These are phyloP conservation scores for Ganoderma multipileum DNA, from an alignment of 1,284 basidiomycete genomes.

Conservation along the genomic window DNA sequence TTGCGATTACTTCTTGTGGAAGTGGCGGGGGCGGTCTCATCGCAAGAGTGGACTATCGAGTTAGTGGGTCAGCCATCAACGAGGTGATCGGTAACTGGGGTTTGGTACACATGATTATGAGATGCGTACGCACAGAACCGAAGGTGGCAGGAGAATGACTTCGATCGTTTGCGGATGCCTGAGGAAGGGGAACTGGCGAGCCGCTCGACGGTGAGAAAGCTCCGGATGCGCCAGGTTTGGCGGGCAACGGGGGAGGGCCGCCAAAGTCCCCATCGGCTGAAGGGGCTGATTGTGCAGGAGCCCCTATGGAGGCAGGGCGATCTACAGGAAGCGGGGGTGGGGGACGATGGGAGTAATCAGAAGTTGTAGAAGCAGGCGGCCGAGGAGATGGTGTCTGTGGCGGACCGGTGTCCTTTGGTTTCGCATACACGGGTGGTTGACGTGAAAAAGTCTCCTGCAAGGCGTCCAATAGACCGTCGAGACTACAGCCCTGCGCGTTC, in stretches of 20 bases:
- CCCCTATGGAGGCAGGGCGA: slow-evolving; percentile 25
- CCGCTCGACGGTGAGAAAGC: slow-evolving; percentile 31
- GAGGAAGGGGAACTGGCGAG: slow-evolving; percentile 25
- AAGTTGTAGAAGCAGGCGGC: slow-evolving; percentile 24
- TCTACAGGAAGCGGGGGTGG: slow-evolving; percentile 40
- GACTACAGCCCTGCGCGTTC: slow-evolving; percentile 65
- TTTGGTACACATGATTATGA: slow-evolving; percentile 12
- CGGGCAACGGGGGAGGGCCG: slow-evolving; percentile 53
- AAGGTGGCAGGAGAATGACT: slow-evolving; percentile 23
- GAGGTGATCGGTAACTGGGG: slow-evolving; percentile 21
- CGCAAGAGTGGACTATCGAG: slow-evolving; percentile 40
- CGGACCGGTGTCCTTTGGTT: slow-evolving; percentile 55
- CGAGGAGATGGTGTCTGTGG: slow-evolving; percentile 33
- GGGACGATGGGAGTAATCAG: slow-evolving; percentile 39
- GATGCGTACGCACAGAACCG: slow-evolving; percentile 30
- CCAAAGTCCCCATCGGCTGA: slow-evolving; percentile 27
- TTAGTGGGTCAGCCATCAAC: slow-evolving; percentile 20
- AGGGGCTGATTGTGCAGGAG: slow-evolving; percentile 33
- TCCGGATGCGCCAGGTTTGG: slow-evolving; percentile 46
- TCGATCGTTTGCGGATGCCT: slow-evolving; percentile 14
- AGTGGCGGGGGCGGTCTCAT: slow-evolving; percentile 50
- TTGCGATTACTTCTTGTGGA: slow-evolving; percentile 37
- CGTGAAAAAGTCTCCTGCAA: slow-evolving; percentile 85
- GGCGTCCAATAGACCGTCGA: slow-evolving; percentile 70
- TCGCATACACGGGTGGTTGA: slow-evolving; percentile 92